Evolutionary conservation across 2,329 filamentous ascomycete genomes (phyloP).

Genomic region (Chaetomiaceae sp.): DNA sequence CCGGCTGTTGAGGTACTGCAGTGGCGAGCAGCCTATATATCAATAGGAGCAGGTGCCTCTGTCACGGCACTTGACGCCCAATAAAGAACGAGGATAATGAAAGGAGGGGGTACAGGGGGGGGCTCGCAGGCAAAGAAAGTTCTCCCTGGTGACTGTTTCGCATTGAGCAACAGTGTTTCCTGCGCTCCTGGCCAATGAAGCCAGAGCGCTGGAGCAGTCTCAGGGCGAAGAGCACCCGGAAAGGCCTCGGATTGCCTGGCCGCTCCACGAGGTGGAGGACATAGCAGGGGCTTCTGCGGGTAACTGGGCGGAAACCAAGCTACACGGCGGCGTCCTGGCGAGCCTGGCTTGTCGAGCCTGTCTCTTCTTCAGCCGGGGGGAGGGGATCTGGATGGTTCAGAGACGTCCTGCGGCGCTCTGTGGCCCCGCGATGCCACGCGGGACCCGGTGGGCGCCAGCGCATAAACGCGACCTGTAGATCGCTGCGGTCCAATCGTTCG

Average conservation of each 20-base stretch:
- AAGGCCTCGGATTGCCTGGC: not conserved
- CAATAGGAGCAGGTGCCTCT: slow-evolving; percentile 12
- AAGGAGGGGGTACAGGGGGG: not conserved
- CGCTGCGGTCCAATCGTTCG: slow-evolving; percentile 20
- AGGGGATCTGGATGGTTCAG: not conserved
- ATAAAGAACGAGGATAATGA: slow-evolving; percentile 8
- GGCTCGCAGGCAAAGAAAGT: slow-evolving; percentile 15
- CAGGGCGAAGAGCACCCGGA: slow-evolving; percentile 10
- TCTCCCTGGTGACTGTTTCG: slow-evolving; percentile 21
- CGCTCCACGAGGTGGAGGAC: slow-evolving; percentile 15
- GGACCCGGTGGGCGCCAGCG: slow-evolving; percentile 18
- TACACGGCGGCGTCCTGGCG: slow-evolving; percentile 1
- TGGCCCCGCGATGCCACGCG: slow-evolving; percentile 7
- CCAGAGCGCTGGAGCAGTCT: slow-evolving; percentile 20
- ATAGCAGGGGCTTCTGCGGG: slow-evolving; percentile 6
- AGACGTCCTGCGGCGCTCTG: slow-evolving; percentile 7
- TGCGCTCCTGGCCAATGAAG: slow-evolving; percentile 25
- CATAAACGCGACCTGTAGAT: slow-evolving; percentile 19
- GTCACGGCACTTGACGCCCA: slow-evolving; percentile 3
- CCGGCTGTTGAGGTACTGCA: not conserved
- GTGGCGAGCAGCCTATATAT: slow-evolving; percentile 16
- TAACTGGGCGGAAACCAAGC: slow-evolving; percentile 8
- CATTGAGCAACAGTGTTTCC: slow-evolving; percentile 21
- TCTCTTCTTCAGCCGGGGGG: not conserved
- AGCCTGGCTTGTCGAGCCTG: slow-evolving; percentile 1